Base-by-base conservation (phyloP, 2,329 filamentous ascomycete species). In the Verticillium dahliae region DNA sequence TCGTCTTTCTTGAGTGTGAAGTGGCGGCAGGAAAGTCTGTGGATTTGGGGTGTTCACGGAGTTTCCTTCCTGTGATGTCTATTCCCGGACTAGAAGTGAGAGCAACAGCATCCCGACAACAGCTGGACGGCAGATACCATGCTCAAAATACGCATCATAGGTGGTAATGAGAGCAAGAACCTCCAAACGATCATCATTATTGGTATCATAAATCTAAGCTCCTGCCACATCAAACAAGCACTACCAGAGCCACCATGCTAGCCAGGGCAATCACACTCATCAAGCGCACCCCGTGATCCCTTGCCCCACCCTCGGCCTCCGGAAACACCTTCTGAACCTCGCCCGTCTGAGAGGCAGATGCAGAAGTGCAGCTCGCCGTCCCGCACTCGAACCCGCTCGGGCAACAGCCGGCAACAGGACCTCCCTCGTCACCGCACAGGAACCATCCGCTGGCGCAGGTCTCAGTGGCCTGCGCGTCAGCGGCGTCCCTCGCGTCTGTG, bases 381-480 rank as follows among this genome's bases (percentile, higher is more conserved):
- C 90, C 92, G 74, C 92, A 96, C 3, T 74, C 74, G 73, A 89
- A 96, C 1, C 91, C 90, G 52, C 76, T 81, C 0, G 92, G 92
- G 79, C 94, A 98, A 73, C 94, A 98, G 6, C 92, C 92, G 0
- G 92, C 87, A 0, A 89, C 85, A 0, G 82, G 78, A n/a, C 83
- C 83, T 0, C 75, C 82, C 2, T 76, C 77, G 13, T 79, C 61
- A 73, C 84, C 68, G 80, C 86, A 84, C 82, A 97, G 66, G 65
- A 85, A 89, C 94, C 94, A 98, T 4, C 92, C 92, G 57, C 73
- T 79, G 0, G 92, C 91, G 71, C 94, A 98, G 0, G 78, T 81
- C 52, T 67, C 73, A 39, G 72, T 72, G 5, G 73, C 74, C 1
- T 74, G 71, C 1, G 76, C 75, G 2, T 75, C 76, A 1, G 76